Base-by-base conservation (phyloP, 371 early-diverging fungal species). In the Mucor lusitanicus region DNA sequence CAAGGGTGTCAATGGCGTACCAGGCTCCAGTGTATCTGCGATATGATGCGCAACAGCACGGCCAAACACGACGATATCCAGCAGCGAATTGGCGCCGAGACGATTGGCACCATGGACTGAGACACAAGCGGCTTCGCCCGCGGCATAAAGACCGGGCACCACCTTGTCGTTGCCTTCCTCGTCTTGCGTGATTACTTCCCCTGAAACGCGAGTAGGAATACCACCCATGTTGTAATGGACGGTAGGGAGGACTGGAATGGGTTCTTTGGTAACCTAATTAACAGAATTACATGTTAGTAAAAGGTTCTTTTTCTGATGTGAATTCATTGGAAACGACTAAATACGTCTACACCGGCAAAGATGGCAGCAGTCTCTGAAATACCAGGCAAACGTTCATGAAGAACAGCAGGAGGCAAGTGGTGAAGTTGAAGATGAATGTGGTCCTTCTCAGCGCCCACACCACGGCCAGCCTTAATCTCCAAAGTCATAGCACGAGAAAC, bases 171-270 rank as follows among this genome's bases (percentile, higher is more conserved):
- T 80, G 68, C 94, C 93, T 56, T 89, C 86, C 70, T 88, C 80
- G 53, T 91, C 84, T 35, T 88, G 82, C 46, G 83, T 85, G 76
- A 97, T 77, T n/a, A 97, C 98, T 84, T 98, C 95, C 68, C 99
- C 99, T 60, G 97, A 97, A 90, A 94, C 97, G 62, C 88, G 87
- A 54, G 98, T 97, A 39, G 98, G 98, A 69, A 98, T 97, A 80
- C 99, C 98, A 76, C 99, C 99, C 98, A 98, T 98, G 88, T 98
- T 98, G 90, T 98, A 98, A 80, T 98, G 99, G 69, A 98, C 99
- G 65, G 99, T 98, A 67, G 99, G 99, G 61, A 98, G 84, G 54
- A 98, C 97, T n/a, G 99, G 99, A 77, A 98, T 98, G 48, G 99
- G 97, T 77, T 97, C 97, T 89, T 97, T 97, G 79, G 97, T 97